Evolutionary conservation across 257 asterid species (phyloP), one percentile per base, ranked within the genome.

Genomic region (Penstemon davidsonii): DNA sequence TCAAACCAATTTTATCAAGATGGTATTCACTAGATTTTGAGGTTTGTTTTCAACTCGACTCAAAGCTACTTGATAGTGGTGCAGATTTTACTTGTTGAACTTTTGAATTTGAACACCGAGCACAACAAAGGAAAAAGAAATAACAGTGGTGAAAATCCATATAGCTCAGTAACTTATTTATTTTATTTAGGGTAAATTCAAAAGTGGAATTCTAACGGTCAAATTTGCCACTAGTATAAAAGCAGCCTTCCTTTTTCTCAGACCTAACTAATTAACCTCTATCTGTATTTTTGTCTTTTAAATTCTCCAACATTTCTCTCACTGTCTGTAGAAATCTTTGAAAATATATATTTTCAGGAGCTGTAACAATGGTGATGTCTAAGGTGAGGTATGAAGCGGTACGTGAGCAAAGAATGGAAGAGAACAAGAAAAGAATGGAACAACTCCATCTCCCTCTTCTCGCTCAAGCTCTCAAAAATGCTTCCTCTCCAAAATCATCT

Each of bases 371-470:
- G 96, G 90, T 84, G 82, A 71, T 77, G 86, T 64, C 85, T 0
- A 81, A 73, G 76, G 79, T 19, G 71, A 86, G 73, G 40, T 90
- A 90, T 55, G 98, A 90, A 76, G 88, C 80, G 9, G 0, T 80
- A 49, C 75, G 97, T 4, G 71, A 82, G 68, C 90, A 85, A 68
- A 85, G 89, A 75, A 38, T 93, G 82, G 98, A 86, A 73, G 97
- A 90, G 68, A 93, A 93, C 94, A 86, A 82, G 87, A 86, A 84
- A 72, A 81, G 96, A 78, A 68, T 93, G 80, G 96, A 93, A 71
- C 76, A 86, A 47, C 98, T 93, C 60, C 82, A 90, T 70, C 96
- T 93, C 77, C 95, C 92, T 49, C 77, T 82, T 70, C 95, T 93
- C 68, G 55, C 97, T 73, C 86, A 72, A 74, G 86, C 97, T 68